phyloP scores from a whole-genome alignment of 2,329 filamentous ascomycete species.

The Ramichloridium luteum region DNA sequence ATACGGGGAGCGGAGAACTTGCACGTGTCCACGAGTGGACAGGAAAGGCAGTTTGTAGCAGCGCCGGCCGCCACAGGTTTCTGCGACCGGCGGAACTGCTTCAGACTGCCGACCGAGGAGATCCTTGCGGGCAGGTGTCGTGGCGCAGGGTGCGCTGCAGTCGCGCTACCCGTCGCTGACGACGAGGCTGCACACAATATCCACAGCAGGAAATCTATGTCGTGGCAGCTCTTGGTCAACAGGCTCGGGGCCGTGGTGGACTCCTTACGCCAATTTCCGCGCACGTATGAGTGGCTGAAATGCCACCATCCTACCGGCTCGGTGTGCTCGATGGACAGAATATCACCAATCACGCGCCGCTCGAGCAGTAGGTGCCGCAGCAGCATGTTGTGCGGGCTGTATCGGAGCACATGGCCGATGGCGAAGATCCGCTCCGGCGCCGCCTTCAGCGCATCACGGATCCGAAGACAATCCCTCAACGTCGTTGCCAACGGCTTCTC shows the following conservation, averaged over 20 bases:
- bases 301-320: conserved; percentile 97
- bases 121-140: conserved; percentile 55
- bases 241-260: conserved; percentile 66
- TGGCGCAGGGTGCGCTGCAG: conserved; percentile 35
- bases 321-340: conserved; percentile 78
- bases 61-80: conserved; percentile 64
- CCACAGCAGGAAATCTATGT: conserved; percentile 90
- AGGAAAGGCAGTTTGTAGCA: conserved; percentile 71
- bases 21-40: conserved; percentile 61
- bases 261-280: conserved; percentile 85
- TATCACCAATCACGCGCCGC: conserved; percentile 66
- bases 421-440: conserved; percentile 52
- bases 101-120: conserved; percentile 63
- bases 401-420: conserved; percentile 85
- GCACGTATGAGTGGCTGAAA: conserved; percentile 79
- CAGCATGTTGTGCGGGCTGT: conserved; percentile 83
- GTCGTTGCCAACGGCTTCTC: conserved; percentile 87
- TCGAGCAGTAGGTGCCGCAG: conserved; percentile 66
- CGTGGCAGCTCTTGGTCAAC: conserved; percentile 90
- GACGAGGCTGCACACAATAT: conserved; percentile 59
- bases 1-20: conserved; percentile 76
- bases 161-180: conserved; percentile 36
- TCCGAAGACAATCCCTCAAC: conserved; percentile 63
- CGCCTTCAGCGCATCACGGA: conserved; percentile 30
- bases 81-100: conserved; percentile 61